Conservation (phyloP, 1,284 basidiomycete species). For the Mycena citricolor region DNA sequence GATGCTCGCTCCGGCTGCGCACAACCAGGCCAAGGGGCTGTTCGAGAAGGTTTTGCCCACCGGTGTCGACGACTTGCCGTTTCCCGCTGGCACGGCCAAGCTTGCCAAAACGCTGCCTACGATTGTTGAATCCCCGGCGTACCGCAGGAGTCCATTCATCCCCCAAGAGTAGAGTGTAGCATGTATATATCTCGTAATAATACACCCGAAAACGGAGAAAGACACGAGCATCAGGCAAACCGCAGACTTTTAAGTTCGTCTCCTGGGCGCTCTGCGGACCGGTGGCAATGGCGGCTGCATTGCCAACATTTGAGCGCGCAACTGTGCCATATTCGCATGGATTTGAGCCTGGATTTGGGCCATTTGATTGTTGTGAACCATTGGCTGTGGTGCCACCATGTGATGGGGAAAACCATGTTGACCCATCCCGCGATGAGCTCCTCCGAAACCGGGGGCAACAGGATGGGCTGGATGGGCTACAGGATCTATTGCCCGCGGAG, state of each 20-base stretch:
- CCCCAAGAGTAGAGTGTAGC: conserved; percentile 75
- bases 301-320: too few species aligned
- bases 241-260: too few species aligned
- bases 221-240: too few species aligned
- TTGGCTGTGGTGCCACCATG: background rate
- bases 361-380: background rate
- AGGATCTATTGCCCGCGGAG: conserved; percentile 11
- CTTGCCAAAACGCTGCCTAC: conserved; percentile 67
- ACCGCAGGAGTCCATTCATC: conserved; percentile 74
- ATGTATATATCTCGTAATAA: too few species aligned
- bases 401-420: too few species aligned
- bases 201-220: too few species aligned
- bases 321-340: too few species aligned
- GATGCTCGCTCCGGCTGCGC: conserved; percentile 58
- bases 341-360: conserved; percentile 7
- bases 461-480: too few species aligned
- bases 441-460: background rate
- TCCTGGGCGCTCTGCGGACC: too few species aligned
- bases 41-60: conserved; percentile 82
- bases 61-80: conserved; percentile 83
- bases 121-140: conserved; percentile 67
- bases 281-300: too few species aligned
- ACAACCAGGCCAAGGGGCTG: conserved; percentile 73
- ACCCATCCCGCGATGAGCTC: too few species aligned
- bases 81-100: conserved; percentile 87